Conservation (phyloP, 2,329 filamentous ascomycete genomes). For the Calonectria pauciramosa region DNA sequence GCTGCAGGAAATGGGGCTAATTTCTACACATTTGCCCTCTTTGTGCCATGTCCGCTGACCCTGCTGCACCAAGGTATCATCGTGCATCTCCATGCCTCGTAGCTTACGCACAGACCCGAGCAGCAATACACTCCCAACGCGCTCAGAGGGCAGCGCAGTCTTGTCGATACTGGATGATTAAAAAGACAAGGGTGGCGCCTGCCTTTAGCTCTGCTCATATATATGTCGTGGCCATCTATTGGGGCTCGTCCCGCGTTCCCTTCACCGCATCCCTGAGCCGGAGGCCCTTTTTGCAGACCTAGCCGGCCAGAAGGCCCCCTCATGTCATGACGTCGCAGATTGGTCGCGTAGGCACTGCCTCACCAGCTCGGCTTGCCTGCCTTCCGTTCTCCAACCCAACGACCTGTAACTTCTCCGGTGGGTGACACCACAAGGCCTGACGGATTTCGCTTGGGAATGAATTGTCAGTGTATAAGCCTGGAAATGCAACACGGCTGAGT, state of each 20-base stretch:
- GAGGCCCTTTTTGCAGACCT: background rate
- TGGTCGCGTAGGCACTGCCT: slow-evolving; percentile 9
- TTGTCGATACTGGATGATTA: background rate
- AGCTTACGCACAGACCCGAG: background rate
- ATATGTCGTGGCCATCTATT: background rate
- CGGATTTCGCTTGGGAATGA: background rate
- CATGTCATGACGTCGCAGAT: background rate
- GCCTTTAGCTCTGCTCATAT: background rate
- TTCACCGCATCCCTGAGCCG: slow-evolving; percentile 1
- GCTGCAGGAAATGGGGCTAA: slow-evolving; percentile 42
- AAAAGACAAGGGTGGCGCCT: background rate
- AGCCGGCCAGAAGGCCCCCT: background rate
- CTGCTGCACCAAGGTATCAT: slow-evolving; percentile 10
- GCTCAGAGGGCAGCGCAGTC: background rate
- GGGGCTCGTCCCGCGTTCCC: background rate
- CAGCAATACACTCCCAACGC: background rate
- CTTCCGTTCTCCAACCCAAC: background rate
- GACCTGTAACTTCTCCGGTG: background rate
- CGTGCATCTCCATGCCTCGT: background rate
- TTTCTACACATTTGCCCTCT: slow-evolving; percentile 35
- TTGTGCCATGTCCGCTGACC: slow-evolving; percentile 16
- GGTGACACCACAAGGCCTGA: background rate
- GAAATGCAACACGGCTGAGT: background rate
- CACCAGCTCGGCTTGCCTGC: background rate
- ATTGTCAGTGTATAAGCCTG: background rate